Evolutionary conservation across 495 filamentous ascomycete genomes (phyloP).

Genomic region (Neurospora sp.): DNA sequence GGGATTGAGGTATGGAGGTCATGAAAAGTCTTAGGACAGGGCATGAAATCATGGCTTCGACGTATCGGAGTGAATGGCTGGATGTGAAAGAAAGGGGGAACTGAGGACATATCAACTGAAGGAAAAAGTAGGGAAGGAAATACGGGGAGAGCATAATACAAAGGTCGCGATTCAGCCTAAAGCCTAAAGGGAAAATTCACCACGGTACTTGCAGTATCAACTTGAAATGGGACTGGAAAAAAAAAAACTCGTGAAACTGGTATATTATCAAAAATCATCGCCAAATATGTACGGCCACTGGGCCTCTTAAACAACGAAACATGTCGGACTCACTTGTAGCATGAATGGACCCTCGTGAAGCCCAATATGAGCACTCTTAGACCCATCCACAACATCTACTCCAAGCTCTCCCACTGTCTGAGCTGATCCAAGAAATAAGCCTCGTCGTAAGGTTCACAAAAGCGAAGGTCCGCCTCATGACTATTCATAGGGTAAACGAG

Average conservation of each 20-base stretch:
- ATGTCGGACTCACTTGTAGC: not conserved
- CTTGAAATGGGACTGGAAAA: not conserved
- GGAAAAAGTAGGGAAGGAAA: no score
- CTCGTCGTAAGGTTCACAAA: not conserved
- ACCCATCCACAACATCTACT: not conserved
- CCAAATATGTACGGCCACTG: not conserved
- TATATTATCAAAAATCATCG: not conserved
- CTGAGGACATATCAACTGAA: not conserved
- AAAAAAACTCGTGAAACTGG: not conserved
- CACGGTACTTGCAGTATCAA: not conserved
- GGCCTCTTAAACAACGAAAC: not conserved
- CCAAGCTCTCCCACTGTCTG: not conserved
- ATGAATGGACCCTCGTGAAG: not conserved
- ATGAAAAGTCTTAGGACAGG: not conserved
- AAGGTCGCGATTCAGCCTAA: not conserved
- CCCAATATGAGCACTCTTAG: not conserved
- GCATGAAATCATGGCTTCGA: not conserved
- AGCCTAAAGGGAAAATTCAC: not conserved
- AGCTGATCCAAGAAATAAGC: not conserved
- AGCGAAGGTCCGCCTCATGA: not conserved
- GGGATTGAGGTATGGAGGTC: constrained; percentile 8
- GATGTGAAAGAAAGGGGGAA: no score
- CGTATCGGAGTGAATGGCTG: not conserved
- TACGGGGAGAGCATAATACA: no score
- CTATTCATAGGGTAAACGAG: not conserved